phyloP scores from a whole-genome alignment of 2,329 filamentous ascomycete genomes.

The Eutypella sp. region DNA sequence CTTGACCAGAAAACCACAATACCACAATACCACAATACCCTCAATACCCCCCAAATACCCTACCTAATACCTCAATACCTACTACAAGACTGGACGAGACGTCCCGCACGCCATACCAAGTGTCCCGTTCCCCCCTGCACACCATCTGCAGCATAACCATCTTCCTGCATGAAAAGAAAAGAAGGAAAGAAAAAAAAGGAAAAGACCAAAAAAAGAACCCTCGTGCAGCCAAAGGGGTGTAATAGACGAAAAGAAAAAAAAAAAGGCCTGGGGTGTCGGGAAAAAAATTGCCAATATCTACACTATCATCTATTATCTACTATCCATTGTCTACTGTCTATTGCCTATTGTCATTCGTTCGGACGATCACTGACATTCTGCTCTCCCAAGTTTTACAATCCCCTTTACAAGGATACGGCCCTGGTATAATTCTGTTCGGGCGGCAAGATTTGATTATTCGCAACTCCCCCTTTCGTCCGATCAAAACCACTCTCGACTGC shows the following conservation, averaged over 20 bases:
- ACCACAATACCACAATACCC: neutral
- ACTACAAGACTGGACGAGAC: neutral
- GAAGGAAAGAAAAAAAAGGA: neutral
- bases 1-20: neutral
- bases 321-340: neutral
- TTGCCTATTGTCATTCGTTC: too few species aligned
- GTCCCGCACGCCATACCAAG: neutral
- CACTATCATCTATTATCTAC: neutral
- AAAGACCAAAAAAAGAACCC: too few species aligned
- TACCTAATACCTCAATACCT: too few species aligned
- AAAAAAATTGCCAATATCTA: too few species aligned
- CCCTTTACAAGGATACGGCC: neutral
- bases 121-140: neutral
- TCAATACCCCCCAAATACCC: too few species aligned
- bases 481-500: neutral
- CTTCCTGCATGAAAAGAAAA: neutral
- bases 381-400: neutral
- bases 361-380: neutral
- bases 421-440: neutral
- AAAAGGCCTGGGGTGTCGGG: too few species aligned
- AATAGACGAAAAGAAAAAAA: neutral
- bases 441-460: neutral
- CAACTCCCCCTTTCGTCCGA: neutral
- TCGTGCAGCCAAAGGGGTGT: neutral
- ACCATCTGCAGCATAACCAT: neutral